phyloP scores from a whole-genome alignment of 1,284 basidiomycete species.

The Pascua sp. region DNA sequence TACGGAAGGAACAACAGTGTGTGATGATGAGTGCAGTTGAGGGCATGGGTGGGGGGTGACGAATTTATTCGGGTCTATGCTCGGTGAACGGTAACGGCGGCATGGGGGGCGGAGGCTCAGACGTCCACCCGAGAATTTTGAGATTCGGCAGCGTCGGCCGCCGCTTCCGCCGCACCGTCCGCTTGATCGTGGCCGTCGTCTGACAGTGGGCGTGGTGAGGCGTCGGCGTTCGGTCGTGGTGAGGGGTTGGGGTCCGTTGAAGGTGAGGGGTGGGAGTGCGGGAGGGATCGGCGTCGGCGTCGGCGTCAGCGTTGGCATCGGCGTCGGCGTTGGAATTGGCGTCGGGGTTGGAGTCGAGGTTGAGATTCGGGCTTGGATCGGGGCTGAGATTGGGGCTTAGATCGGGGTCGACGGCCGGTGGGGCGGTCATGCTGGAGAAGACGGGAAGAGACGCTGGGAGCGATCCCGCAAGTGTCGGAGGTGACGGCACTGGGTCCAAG shows the following conservation, averaged over 20 bases:
- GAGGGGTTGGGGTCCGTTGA: neutral
- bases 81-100: constrained; percentile 6
- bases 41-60: neutral
- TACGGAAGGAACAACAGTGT: neutral
- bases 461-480: too few species aligned
- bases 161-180: constrained; percentile 6
- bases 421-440: too few species aligned
- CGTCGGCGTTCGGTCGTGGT: neutral
- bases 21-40: neutral
- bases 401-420: too few species aligned
- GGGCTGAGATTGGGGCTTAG: too few species aligned
- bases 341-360: neutral
- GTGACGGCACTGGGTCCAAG: too few species aligned
- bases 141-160: constrained; percentile 11
- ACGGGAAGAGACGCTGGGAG: too few species aligned
- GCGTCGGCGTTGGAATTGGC: neutral
- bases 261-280: neutral
- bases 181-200: neutral
- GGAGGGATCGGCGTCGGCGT: neutral
- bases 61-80: neutral
- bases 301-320: neutral
- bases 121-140: constrained; percentile 1
- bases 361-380: too few species aligned
- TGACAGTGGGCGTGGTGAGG: neutral
- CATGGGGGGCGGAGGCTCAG: constrained; percentile 13